These are phyloP conservation scores for Ceratobasidium sp. DNA, from an alignment of 1,284 basidiomycete genomes.

Conservation along the genomic window DNA sequence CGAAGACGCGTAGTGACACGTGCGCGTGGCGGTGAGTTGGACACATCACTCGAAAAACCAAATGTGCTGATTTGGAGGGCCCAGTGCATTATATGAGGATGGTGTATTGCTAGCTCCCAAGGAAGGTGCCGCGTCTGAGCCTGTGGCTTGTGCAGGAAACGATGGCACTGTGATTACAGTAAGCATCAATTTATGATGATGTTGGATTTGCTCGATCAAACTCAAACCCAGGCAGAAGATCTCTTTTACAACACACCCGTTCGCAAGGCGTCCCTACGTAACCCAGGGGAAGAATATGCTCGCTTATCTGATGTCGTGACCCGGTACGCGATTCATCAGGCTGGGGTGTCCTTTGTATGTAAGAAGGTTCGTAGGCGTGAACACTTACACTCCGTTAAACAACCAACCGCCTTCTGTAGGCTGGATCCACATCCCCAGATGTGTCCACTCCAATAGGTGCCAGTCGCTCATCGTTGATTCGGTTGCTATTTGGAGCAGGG, in stretches of 20 bases:
- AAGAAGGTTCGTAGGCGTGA: slow-evolving; percentile 69
- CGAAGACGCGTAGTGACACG: slow-evolving; percentile 79
- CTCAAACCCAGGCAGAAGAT: slow-evolving; percentile 75
- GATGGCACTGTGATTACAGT: slow-evolving; percentile 91
- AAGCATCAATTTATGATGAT: slow-evolving; percentile 46
- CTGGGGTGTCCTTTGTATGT: slow-evolving; percentile 84
- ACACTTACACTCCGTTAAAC: neutral
- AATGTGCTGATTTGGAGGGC: neutral
- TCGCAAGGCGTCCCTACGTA: slow-evolving; percentile 83
- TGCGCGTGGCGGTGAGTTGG: slow-evolving; percentile 69
- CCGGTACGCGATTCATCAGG: slow-evolving; percentile 92
- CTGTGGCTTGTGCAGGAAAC: slow-evolving; percentile 90
- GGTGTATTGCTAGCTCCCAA: slow-evolving; percentile 72
- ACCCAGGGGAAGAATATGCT: slow-evolving; percentile 88
- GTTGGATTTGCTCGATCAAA: slow-evolving; percentile 4
- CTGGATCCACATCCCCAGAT: slow-evolving; percentile 74
- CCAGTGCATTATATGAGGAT: slow-evolving; percentile 79
- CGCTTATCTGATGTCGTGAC: slow-evolving; percentile 92
- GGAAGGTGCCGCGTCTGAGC: slow-evolving; percentile 70
- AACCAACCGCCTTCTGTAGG: slow-evolving; percentile 53
- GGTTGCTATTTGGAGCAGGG: slow-evolving; percentile 78
- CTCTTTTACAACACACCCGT: slow-evolving; percentile 95
- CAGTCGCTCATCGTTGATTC: slow-evolving; percentile 73
- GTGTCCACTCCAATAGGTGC: slow-evolving; percentile 79
- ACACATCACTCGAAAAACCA: slow-evolving; percentile 14